Percentiles rank a stretch among this genome's conserved stretches.
Conservation (phyloP, 1,284 basidiomycete genomes). For the Trametes versicolor region DNA sequence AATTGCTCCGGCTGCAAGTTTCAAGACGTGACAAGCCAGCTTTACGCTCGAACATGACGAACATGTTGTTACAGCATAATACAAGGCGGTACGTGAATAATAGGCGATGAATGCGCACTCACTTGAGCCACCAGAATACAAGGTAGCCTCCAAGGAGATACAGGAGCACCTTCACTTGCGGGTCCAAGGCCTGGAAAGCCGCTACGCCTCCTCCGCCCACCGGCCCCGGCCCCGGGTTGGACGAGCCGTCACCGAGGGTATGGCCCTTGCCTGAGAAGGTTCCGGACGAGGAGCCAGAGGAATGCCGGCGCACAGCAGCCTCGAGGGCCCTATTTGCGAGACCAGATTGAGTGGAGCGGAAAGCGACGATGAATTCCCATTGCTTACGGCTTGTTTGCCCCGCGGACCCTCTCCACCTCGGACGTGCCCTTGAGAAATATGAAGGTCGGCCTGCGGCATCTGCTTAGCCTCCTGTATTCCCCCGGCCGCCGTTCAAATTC, state of each 20-base stretch:
- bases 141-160: slow-evolving; percentile 68
- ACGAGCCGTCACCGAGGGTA: slow-evolving; percentile 63
- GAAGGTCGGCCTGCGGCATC: slow-evolving; percentile 74
- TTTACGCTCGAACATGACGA: neutral
- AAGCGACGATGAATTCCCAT: neutral
- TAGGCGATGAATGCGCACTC: slow-evolving; percentile 24
- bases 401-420: slow-evolving; percentile 74
- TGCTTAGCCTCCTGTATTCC: neutral
- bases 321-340: slow-evolving; percentile 60
- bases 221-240: slow-evolving; percentile 38
- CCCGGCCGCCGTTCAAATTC: neutral
- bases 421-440: slow-evolving; percentile 74
- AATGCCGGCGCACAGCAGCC: slow-evolving; percentile 61
- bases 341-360: neutral
- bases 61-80: slow-evolving; percentile 5
- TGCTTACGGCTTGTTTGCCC: slow-evolving; percentile 71
- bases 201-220: slow-evolving; percentile 48
- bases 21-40: no score
- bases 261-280: slow-evolving; percentile 78
- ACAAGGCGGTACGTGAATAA: slow-evolving; percentile 11
- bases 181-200: slow-evolving; percentile 60
- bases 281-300: slow-evolving; percentile 46
- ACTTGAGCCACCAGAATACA: slow-evolving; percentile 66
- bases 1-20: neutral
- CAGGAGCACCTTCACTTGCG: slow-evolving; percentile 71